phyloP scores from a whole-genome alignment of 2,329 filamentous ascomycete genomes.

The Verticillium zaregamsianum region DNA sequence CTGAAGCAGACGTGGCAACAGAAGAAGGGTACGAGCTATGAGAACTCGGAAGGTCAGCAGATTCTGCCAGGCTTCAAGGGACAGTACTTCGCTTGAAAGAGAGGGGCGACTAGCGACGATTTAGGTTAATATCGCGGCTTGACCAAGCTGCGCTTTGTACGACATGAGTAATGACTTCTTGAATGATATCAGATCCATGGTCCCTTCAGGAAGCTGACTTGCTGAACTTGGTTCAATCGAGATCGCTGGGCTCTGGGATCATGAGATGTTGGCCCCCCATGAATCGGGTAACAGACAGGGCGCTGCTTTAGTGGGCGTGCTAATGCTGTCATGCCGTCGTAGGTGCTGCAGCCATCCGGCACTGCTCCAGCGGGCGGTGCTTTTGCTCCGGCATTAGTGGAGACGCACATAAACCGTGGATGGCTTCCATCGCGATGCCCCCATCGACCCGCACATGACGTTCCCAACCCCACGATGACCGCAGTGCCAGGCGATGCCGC shows the following conservation, averaged over 20 bases:
- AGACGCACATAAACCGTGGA: background rate
- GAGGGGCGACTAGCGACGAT: background rate
- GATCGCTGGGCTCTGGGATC: background rate
- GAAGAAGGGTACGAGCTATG: conserved; percentile 17
- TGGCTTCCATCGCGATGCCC: background rate
- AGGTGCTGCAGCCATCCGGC: background rate
- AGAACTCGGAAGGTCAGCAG: conserved; percentile 21
- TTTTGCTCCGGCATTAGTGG: background rate
- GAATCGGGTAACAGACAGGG: background rate
- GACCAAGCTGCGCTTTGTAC: background rate
- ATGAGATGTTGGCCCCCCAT: background rate
- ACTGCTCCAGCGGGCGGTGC: background rate
- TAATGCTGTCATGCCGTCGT: background rate
- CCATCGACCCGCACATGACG: background rate
- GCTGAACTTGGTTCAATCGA: background rate
- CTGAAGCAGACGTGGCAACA: conserved; percentile 32
- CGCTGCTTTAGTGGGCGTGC: background rate
- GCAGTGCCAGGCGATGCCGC: background rate
- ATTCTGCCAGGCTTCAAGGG: conserved; percentile 28
- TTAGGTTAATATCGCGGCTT: background rate
- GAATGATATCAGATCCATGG: background rate
- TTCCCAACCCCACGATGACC: background rate
- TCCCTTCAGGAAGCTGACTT: too few species aligned
- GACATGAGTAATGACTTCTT: background rate
- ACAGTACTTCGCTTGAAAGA: conserved; percentile 6